Evolutionary conservation across 164 flowering plant genomes (phyloP).

Genomic region (Euptelea pleiosperma): DNA sequence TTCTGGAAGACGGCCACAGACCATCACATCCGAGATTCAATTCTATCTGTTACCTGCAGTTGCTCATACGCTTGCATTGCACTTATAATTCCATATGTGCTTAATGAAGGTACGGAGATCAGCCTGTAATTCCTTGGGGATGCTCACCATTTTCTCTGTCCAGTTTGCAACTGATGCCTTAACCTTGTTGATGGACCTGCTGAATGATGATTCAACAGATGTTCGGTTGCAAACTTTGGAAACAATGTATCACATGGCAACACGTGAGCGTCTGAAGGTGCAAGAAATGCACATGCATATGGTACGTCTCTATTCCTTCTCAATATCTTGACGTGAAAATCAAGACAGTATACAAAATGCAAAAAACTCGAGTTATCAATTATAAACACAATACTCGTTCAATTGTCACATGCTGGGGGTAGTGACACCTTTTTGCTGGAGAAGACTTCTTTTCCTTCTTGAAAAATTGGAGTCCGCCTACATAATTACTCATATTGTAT

Average conservation of each 20-base stretch:
- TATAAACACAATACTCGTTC: too few species aligned
- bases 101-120: slow-evolving; percentile 67
- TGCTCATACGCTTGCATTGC: not conserved
- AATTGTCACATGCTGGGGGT: too few species aligned
- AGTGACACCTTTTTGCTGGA: too few species aligned
- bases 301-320: slow-evolving; percentile 36
- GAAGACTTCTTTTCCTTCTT: not conserved
- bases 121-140: slow-evolving; percentile 58
- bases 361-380: too few species aligned
- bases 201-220: slow-evolving; percentile 63
- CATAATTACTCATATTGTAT: slow-evolving; percentile 1
- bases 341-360: too few species aligned
- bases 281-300: slow-evolving; percentile 63
- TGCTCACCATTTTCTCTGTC: slow-evolving; percentile 38
- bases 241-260: slow-evolving; percentile 58
- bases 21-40: slow-evolving; percentile 2
- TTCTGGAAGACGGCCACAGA: too few species aligned
- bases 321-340: not conserved
- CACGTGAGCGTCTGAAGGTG: slow-evolving; percentile 38
- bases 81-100: not conserved
- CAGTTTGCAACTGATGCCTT: slow-evolving; percentile 59
- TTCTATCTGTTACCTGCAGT: not conserved
- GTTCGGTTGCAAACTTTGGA: slow-evolving; percentile 66
- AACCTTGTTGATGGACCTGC: slow-evolving; percentile 59
- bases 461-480: not conserved